Base-by-base conservation (phyloP, 192 early-diverging fungal genomes). In the Coemansia nantahalensis region DNA sequence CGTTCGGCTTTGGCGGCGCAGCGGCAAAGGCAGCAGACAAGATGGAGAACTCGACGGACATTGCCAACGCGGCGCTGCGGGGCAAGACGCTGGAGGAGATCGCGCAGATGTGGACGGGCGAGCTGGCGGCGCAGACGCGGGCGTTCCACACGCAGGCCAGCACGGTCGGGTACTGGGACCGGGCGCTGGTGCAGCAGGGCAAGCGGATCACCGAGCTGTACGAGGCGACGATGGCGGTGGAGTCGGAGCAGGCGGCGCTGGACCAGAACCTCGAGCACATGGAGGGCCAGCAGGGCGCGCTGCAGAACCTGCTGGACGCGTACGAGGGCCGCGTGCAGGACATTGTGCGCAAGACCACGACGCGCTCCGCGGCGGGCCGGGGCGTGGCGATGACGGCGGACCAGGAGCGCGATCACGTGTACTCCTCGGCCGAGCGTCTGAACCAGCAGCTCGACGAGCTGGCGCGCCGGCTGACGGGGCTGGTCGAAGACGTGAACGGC, bases 81-180 rank as follows among this genome's bases (percentile, higher is more conserved):
- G 63, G 63, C 48, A 93, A 88, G 71, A 92, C 89, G 21, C 79
- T 98, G 72, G 90, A 93, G 51, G 92, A 94, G 51, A 90, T 98
- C 39, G 63, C 93, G 30, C 86, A 90, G 35, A 83, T 86, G 72
- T 98, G 96, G 96, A 90, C 86, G 15, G 66, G 69, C 13, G 88
- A 95, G 60, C 80, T 98, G 33, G 83, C 90, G 34, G 78, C 69
- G 34, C 82, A 84, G 40, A 87, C 90, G 2, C 80, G 82, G 22
- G 88, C 88, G 26, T 98, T 97, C 79, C 90, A 92, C 49, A 77
- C 75, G 30, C 86, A 92, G 65, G 94, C 93, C 2, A 79, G 77
- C 39, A 85, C 92, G 51, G 86, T 98, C 26, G 70, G 78, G 24
- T 77, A 87, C 37, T 93, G 88, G 92, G 96, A 98, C 74, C 80